Conservation (phyloP, 2,329 filamentous ascomycete species). For the Ophiostoma piceae region DNA sequence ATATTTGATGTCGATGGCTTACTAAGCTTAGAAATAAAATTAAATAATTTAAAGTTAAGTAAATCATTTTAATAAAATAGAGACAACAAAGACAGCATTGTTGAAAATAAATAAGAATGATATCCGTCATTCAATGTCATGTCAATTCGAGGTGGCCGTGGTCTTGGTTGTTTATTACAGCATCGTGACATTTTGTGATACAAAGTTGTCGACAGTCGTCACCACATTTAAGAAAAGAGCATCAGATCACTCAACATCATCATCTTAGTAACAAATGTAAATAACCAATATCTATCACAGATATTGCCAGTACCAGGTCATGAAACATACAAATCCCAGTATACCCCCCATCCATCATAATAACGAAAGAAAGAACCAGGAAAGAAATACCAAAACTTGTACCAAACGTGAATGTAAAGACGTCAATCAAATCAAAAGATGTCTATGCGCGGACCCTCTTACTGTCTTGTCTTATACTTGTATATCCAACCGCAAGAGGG, state of each 20-base stretch:
- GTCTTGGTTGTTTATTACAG: background rate
- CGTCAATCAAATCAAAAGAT: constrained; percentile 12
- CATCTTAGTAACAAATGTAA: background rate
- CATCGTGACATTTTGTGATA: background rate
- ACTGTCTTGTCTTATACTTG: background rate
- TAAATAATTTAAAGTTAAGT: too few species aligned
- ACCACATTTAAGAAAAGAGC: too few species aligned
- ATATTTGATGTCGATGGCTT: too few species aligned
- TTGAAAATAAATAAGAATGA: too few species aligned
- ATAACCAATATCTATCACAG: constrained; percentile 14
- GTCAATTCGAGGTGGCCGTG: background rate
- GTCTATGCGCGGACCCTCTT: background rate
- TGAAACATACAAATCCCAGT: constrained; percentile 21
- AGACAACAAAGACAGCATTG: too few species aligned
- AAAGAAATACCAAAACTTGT: constrained; percentile 13
- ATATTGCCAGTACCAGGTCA: constrained; percentile 19
- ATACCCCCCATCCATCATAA: constrained; percentile 17
- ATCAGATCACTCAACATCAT: too few species aligned
- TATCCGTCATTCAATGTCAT: too few species aligned
- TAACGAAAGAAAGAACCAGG: constrained; percentile 9
- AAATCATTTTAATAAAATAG: too few species aligned
- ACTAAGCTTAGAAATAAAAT: too few species aligned
- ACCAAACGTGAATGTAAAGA: constrained; percentile 11
- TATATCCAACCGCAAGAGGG: background rate
- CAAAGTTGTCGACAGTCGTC: background rate